These are phyloP conservation scores for Macrotyloma uniflorum DNA, from an alignment of 306 rosid genomes.

Conservation along the genomic window DNA sequence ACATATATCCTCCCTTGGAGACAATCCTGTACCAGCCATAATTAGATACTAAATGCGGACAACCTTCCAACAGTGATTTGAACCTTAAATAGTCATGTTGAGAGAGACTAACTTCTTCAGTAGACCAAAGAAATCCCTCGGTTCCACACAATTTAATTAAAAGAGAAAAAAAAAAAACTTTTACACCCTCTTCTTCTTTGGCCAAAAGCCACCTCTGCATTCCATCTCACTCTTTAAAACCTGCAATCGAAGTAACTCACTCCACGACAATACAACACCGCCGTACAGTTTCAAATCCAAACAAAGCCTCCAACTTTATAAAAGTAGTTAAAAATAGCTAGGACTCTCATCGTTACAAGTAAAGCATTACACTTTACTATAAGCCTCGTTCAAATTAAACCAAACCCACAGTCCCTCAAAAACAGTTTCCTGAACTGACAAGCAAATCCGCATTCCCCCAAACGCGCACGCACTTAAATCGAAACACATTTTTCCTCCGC, in stretches of 20 bases:
- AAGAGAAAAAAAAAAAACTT: neutral
- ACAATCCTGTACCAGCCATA: too few relatives aligned
- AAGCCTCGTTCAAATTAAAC: slow-evolving; percentile 9
- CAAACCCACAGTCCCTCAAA: neutral
- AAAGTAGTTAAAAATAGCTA: neutral
- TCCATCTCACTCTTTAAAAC: slow-evolving; percentile 3
- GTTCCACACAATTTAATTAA: too few relatives aligned
- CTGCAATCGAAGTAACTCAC: neutral
- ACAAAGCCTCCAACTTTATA: neutral
- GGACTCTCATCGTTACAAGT: slow-evolving; percentile 4
- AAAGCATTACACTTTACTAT: neutral
- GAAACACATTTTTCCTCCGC: neutral
- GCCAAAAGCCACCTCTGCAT: neutral
- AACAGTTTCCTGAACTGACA: slow-evolving; percentile 12
- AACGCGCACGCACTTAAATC: slow-evolving; percentile 1
- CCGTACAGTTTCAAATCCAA: neutral
- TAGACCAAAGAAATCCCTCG: neutral
- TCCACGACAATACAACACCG: neutral
- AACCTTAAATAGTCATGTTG: neutral
- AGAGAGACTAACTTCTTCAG: neutral
- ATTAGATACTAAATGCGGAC: too few relatives aligned
- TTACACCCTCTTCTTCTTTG: neutral
- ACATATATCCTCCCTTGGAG: too few relatives aligned
- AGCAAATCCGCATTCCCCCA: neutral
- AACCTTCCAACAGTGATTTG: too few relatives aligned